A percentile compares a stretch with the other conserved stretches of the same genome.
These are phyloP conservation scores for Trametes coccinea DNA, from an alignment of 768 basidiomycete species.

Conservation along the genomic window DNA sequence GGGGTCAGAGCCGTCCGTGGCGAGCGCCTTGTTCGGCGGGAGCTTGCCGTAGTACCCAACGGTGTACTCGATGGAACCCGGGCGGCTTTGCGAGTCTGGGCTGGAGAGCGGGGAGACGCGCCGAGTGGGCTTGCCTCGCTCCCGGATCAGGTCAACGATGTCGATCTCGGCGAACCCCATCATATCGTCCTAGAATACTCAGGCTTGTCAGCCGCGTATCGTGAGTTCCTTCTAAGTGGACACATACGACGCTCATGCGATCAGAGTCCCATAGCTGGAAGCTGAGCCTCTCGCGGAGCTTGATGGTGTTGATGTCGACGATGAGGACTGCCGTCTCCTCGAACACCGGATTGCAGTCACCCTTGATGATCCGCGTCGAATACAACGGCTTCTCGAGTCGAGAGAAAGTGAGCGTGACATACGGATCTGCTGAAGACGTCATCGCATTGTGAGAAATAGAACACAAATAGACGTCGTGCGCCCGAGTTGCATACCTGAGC, in stretches of 20 bases:
- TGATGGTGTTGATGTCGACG: conserved; percentile 63
- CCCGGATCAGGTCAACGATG: conserved; percentile 32
- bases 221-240: background rate
- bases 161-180: conserved; percentile 50
- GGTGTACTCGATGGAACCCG: conserved; percentile 48
- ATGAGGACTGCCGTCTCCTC: conserved; percentile 68
- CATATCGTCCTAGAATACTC: conserved; percentile 43
- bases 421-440: conserved; percentile 38
- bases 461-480: background rate
- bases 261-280: conserved; percentile 78
- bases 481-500: conserved; percentile 33
- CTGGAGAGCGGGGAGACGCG: conserved; percentile 27
- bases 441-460: background rate
- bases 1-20: conserved; percentile 37
- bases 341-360: conserved; percentile 62
- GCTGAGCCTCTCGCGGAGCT: conserved; percentile 62
- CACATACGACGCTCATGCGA: conserved; percentile 34
- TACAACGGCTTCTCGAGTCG: conserved; percentile 64
- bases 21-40: conserved; percentile 27
- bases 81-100: conserved; percentile 33
- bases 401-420: conserved; percentile 67
- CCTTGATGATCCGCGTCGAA: conserved; percentile 68
- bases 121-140: conserved; percentile 30
- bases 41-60: conserved; percentile 54
- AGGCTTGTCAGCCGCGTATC: background rate